Base-by-base conservation (phyloP, 495 filamentous ascomycete genomes). In the Cryomyces minteri region DNA sequence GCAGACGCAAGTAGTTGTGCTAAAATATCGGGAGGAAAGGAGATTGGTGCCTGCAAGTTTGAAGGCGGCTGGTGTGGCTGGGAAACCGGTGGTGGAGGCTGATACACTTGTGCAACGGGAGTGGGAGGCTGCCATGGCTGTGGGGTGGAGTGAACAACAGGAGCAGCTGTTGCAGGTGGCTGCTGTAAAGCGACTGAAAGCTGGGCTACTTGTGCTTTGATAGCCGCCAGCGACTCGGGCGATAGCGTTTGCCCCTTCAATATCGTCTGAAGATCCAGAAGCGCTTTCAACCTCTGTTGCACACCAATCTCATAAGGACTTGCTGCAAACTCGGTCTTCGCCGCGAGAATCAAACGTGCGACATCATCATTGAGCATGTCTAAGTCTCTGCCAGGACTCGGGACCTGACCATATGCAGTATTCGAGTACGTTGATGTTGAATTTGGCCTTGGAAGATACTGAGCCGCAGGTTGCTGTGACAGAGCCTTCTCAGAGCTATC, bases 241-340 rank as follows among this genome's bases (percentile, higher is more conserved):
- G 82, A 76, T 54, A 94, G 72, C 54, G 84, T 73, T 56, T 84
- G 82, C 51, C 68, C 77, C 55, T 81, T 72, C 62, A 96, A 65
- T 55, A 94, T 77, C 40, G 61, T 72, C 64, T 94, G 80, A 50
- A 96, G 72, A 61, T 88, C 84, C 61, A 92, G 63, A 52, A 96
- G 71, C 14, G 88, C 85, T 60, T 88, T 82, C 55, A 96, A 62
- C 54, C 79, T 80, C 48, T 74, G 75, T 62, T 86, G 79, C 51
- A 79, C 69, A 56, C 73, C 72, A 60, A 68, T 63, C 67, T 94
- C 82, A 64, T 73, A 71, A 36, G 76, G 79, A 60, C 76, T 80
- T 43, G 71, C 71, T 49, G 79, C 79, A 63, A 82, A 80, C 49
- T 84, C 78, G 48, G 67, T 71, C 61, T 77, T 77, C 41, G 79